Percentiles rank a stretch among this genome's conserved stretches.
phyloP scores from a whole-genome alignment of 352 stramenopile species.

The Globisporangium lucens region DNA sequence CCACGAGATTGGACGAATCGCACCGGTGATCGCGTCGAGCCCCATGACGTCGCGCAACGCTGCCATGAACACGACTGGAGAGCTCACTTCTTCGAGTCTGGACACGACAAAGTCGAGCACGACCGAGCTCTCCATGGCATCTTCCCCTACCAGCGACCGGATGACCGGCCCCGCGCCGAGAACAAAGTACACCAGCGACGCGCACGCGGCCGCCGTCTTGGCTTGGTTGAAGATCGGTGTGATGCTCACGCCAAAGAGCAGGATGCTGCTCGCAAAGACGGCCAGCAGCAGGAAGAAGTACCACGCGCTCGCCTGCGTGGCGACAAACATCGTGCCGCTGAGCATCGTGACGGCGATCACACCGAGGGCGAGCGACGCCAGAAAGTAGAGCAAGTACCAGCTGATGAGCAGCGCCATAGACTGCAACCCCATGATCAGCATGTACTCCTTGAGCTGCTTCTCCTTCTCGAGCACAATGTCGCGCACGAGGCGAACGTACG shows the following conservation, averaged over 20 bases:
- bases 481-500: constrained; percentile 80
- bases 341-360: constrained; percentile 59
- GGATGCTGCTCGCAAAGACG: constrained; percentile 56
- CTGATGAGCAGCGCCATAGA: constrained; percentile 69
- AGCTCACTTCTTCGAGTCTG: constrained; percentile 53
- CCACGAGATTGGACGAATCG: constrained; percentile 44
- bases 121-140: constrained; percentile 34
- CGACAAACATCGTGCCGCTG: constrained; percentile 57
- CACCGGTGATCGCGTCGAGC: constrained; percentile 41
- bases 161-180: constrained; percentile 52
- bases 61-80: constrained; percentile 71
- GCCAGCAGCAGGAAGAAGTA: constrained; percentile 67
- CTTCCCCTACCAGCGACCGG: constrained; percentile 45
- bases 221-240: constrained; percentile 72
- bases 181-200: constrained; percentile 66
- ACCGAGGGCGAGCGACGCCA: constrained; percentile 47
- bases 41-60: constrained; percentile 47
- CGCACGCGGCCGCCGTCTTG: constrained; percentile 60
- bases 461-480: constrained; percentile 90
- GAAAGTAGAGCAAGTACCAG: constrained; percentile 82
- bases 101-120: constrained; percentile 30
- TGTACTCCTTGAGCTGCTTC: constrained; percentile 83
- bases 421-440: constrained; percentile 88
- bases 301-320: constrained; percentile 27
- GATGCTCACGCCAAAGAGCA: constrained; percentile 68